Conservation (phyloP, 768 basidiomycete genomes). For the Rhodosporidiobolus odoratus region DNA sequence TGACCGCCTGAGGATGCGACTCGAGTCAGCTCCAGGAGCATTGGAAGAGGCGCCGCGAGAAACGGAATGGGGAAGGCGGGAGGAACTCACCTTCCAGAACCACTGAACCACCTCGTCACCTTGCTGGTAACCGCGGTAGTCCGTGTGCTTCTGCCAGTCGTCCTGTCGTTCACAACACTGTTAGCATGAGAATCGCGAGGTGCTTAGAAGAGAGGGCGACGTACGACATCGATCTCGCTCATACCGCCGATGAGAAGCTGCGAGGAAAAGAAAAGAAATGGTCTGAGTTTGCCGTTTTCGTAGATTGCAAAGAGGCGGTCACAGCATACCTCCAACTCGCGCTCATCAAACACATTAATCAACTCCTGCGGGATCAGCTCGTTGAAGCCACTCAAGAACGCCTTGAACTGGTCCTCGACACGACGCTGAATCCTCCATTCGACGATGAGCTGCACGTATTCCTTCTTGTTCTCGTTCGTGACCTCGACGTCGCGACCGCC, state of each 20-base stretch:
- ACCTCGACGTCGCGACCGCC: conserved; percentile 80
- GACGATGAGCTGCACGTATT: conserved; percentile 89
- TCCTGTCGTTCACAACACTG: conserved; percentile 48
- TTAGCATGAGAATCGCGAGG: not conserved
- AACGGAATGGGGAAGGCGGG: not conserved
- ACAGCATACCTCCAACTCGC: conserved; percentile 67
- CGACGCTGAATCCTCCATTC: conserved; percentile 96
- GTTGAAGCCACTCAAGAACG: conserved; percentile 99
- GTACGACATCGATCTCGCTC: conserved; percentile 91
- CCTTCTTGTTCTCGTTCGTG: conserved; percentile 97
- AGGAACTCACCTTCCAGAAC: conserved; percentile 99
- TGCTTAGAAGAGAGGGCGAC: not conserved
- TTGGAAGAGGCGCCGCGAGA: not conserved
- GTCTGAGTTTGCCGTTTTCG: not conserved
- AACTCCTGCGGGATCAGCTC: conserved; percentile 97
- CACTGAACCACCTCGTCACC: conserved; percentile 89
- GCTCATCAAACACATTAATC: conserved; percentile 96
- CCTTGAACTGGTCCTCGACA: conserved; percentile 97
- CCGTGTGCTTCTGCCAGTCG: conserved; percentile 99
- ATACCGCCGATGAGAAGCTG: conserved; percentile 90
- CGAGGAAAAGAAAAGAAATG: not conserved
- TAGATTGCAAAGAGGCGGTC: not conserved
- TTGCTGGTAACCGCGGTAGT: conserved; percentile 86
- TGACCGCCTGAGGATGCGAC: conserved; percentile 56
- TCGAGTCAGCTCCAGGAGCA: too few species aligned